phyloP scores from a whole-genome alignment of 306 rosid genomes.

The barrel medic (Medicago truncatula) region DNA sequence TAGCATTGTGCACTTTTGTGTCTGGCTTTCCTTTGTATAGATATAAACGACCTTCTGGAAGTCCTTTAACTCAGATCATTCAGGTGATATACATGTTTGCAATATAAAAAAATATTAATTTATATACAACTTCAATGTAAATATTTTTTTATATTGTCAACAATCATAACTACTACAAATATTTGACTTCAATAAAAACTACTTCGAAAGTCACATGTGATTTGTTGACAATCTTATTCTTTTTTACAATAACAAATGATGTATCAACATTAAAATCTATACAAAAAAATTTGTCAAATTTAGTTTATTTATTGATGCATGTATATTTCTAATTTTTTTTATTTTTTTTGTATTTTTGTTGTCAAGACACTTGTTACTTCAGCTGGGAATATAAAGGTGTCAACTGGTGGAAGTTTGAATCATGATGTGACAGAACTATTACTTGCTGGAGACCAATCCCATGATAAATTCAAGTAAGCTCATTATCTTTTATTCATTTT shows the following conservation, averaged over 20 bases:
- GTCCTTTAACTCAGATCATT: slow-evolving; percentile 43
- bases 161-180: too few species aligned
- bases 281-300: too few species aligned
- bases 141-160: too few species aligned
- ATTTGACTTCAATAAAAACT: too few species aligned
- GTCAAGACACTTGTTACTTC: slow-evolving; percentile 43
- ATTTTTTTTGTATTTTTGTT: neutral
- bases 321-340: neutral
- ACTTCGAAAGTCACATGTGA: too few species aligned
- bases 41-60: slow-evolving; percentile 46
- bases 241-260: too few species aligned
- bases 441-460: neutral
- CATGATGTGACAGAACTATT: neutral
- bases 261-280: too few species aligned
- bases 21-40: slow-evolving; percentile 40
- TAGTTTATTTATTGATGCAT: too few species aligned
- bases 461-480: slow-evolving; percentile 38
- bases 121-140: too few species aligned
- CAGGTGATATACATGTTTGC: slow-evolving; percentile 28
- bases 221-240: too few species aligned
- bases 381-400: slow-evolving; percentile 15
- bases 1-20: slow-evolving; percentile 33
- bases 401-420: neutral
- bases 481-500: neutral
- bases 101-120: too few species aligned